Evolutionary conservation across 345 rosid species (phyloP).

Genomic region (Bruguiera parviflora): DNA sequence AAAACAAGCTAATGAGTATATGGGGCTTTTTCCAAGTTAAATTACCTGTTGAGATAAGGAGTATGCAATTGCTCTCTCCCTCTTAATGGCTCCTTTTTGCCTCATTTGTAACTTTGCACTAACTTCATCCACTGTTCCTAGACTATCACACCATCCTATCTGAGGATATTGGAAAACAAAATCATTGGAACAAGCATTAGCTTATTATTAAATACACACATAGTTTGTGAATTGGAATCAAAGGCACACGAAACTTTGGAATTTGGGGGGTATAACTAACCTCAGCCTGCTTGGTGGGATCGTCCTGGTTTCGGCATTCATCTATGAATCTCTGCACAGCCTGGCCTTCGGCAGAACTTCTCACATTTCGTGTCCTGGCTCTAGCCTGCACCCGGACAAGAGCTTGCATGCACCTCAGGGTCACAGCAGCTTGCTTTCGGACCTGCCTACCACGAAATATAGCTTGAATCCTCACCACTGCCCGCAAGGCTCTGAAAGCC

Average conservation of each 20-base stretch:
- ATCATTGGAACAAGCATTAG: not conserved
- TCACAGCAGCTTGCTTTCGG: slow-evolving; percentile 86
- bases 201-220: not conserved
- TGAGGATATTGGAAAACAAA: slow-evolving; percentile 20
- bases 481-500: slow-evolving; percentile 79
- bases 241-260: not conserved
- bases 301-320: slow-evolving; percentile 21
- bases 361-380: slow-evolving; percentile 51
- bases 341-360: slow-evolving; percentile 38
- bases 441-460: slow-evolving; percentile 80
- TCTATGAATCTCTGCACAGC: slow-evolving; percentile 22
- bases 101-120: slow-evolving; percentile 61
- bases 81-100: slow-evolving; percentile 81
- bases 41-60: slow-evolving; percentile 65
- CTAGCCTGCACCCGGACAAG: slow-evolving; percentile 86
- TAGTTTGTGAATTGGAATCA: too few relatives aligned
- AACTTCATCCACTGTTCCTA: slow-evolving; percentile 59
- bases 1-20: not conserved
- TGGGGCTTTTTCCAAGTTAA: slow-evolving; percentile 5
- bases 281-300: slow-evolving; percentile 69
- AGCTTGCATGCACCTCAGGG: slow-evolving; percentile 95
- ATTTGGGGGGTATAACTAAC: slow-evolving; percentile 22
- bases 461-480: slow-evolving; percentile 89
- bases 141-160: slow-evolving; percentile 75
- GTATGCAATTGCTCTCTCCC: slow-evolving; percentile 87